These are phyloP conservation scores for Wickerhamomyces bovis DNA, from an alignment of 805 yeast species.

Conservation along the genomic window DNA sequence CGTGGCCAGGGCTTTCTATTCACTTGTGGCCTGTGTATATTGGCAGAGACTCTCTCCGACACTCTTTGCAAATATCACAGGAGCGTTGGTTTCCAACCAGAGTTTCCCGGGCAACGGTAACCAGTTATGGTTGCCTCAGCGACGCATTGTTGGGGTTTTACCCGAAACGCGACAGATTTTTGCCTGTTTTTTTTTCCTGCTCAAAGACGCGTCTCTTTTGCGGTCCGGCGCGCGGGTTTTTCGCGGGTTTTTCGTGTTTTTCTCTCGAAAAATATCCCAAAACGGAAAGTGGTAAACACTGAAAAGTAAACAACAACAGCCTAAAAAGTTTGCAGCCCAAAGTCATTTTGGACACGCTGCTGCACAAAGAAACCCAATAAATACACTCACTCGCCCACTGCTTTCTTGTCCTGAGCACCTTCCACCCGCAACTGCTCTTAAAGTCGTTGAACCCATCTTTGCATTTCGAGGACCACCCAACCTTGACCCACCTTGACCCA, in stretches of 20 bases:
- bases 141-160: neutral
- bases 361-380: neutral
- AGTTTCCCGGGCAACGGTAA: too few relatives aligned
- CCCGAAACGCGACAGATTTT: neutral
- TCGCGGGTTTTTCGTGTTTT: neutral
- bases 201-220: neutral
- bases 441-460: too few relatives aligned
- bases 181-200: neutral
- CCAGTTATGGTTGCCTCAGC: neutral
- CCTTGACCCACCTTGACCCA: too few relatives aligned
- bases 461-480: too few relatives aligned
- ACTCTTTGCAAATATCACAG: too few relatives aligned
- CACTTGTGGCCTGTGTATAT: too few relatives aligned
- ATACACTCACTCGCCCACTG: neutral
- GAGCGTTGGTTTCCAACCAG: too few relatives aligned
- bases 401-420: neutral
- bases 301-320: conserved; percentile 5
- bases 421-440: too few relatives aligned
- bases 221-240: too few relatives aligned
- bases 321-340: neutral
- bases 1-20: too few relatives aligned
- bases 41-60: too few relatives aligned
- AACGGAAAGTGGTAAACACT: neutral
- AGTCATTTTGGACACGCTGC: neutral
- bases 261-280: neutral